Conservation (phyloP, 257 asterid species). For the Solanum pimpinellifolium region DNA sequence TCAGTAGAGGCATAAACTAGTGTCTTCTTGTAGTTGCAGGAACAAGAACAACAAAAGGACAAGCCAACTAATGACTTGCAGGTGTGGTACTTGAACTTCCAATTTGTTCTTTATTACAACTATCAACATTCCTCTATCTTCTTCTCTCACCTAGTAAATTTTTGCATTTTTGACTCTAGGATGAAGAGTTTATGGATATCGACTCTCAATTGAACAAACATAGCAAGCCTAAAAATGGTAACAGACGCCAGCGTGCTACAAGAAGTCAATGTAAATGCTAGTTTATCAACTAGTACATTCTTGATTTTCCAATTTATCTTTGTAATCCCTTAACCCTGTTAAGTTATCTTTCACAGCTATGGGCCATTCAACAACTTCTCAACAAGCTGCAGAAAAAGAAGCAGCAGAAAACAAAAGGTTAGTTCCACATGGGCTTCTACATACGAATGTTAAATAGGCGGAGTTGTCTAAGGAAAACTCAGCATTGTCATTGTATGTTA, state of each 20-base stretch:
- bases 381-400: slow-evolving; percentile 33
- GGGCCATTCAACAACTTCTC: slow-evolving; percentile 38
- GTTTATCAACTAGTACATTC: background rate
- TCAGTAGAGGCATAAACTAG: background rate
- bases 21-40: slow-evolving; percentile 15
- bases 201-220: slow-evolving; percentile 22
- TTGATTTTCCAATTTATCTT: background rate
- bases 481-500: background rate
- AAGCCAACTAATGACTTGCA: slow-evolving; percentile 1
- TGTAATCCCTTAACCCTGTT: background rate
- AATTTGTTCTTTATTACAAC: background rate
- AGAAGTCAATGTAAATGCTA: slow-evolving; percentile 59
- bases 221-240: slow-evolving; percentile 14
- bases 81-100: slow-evolving; percentile 1
- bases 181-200: slow-evolving; percentile 5
- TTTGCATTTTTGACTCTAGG: background rate
- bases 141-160: background rate
- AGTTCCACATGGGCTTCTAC: background rate
- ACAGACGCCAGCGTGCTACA: slow-evolving; percentile 29
- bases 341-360: slow-evolving; percentile 45
- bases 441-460: background rate
- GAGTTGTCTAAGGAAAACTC: background rate
- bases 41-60: slow-evolving; percentile 7
- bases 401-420: slow-evolving; percentile 62
- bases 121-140: background rate